Evolutionary conservation across 116 monocot genomes (phyloP), one percentile per base, ranked within the genome.

Genomic region (Phalaenopsis hybrid): DNA sequence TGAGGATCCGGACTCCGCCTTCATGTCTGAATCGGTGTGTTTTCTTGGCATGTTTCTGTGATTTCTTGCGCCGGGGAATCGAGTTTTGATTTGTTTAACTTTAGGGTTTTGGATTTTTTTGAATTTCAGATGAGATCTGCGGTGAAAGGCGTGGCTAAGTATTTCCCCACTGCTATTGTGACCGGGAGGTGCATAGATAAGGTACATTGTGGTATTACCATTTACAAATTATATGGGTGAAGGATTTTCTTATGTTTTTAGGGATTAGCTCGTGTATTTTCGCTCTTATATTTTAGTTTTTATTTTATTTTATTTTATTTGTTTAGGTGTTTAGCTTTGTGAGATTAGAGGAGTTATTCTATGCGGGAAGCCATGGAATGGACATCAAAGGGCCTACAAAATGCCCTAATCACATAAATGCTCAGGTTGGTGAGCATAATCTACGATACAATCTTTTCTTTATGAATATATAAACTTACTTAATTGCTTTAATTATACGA

Each of bases 331-430:
- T 52, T 23, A 49, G 76, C 76, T 87, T 87, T 44, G 87, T 87
- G 20, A 65, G 75, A 45, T 79, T 87, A 48, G 75, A 79, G 11
- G 87, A 87, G 79, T 23, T 87, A 15, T 87, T 70, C 76, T 87
- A 87, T 75, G 87, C 87, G 18, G 87, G 87, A 3, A 84, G 87
- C 79, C 87, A 87, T 55, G 87, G 87, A n/a, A 87, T 87, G 87
- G 87, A 87, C 81, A 87, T 87, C 49, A 87, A 87, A 77, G 87
- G 87, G 25, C 87, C 87, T 16, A 81, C 50, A 67, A 84, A 76
- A 46, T 75, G 9, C 0, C 57, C 79, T 12, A 79, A 79, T 15
- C 81, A 84, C 46, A 79, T 34, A 18, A 81, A 79, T 23, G 67
- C 81, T 70, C 76, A 84, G 67, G 87, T 87, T 5, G 5, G 20